Percentiles rank a stretch among this genome's conserved stretches.
Evolutionary conservation across 352 stramenopile genomes (phyloP).

Genomic region (Thalassiosira mediterranea): DNA sequence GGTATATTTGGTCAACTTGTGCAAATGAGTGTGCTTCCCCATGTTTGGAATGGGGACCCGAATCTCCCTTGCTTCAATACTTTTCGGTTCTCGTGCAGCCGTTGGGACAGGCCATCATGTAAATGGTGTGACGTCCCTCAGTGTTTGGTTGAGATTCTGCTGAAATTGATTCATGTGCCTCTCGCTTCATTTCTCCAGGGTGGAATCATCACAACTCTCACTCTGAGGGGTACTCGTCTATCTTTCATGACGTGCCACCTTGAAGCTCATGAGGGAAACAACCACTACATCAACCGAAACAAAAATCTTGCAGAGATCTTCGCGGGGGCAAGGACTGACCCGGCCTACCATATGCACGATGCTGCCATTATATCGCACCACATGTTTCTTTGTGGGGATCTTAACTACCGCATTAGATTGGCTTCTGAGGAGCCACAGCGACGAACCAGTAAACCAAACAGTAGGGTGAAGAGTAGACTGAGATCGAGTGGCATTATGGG

Average conservation of each 20-base stretch:
- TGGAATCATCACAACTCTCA: constrained; percentile 71
- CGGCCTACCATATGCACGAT: constrained; percentile 57
- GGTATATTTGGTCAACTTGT: too few species aligned
- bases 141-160: too few species aligned
- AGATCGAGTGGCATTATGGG: background rate
- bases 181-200: too few species aligned
- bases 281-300: constrained; percentile 63
- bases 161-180: too few species aligned
- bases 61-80: too few species aligned
- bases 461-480: background rate
- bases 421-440: constrained; percentile 27
- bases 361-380: constrained; percentile 69
- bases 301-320: constrained; percentile 69
- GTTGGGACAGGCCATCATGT: too few species aligned
- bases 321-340: constrained; percentile 55
- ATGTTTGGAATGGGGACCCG: too few species aligned
- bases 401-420: constrained; percentile 77
- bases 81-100: too few species aligned
- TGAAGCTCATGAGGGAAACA: constrained; percentile 71
- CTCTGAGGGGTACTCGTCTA: constrained; percentile 50
- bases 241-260: constrained; percentile 73
- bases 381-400: constrained; percentile 77
- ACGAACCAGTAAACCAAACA: constrained; percentile 4
- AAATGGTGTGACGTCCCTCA: too few species aligned
- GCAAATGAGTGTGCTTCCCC: too few species aligned